phyloP scores from a whole-genome alignment of 495 filamentous ascomycete species.

The Platismatia glauca region DNA sequence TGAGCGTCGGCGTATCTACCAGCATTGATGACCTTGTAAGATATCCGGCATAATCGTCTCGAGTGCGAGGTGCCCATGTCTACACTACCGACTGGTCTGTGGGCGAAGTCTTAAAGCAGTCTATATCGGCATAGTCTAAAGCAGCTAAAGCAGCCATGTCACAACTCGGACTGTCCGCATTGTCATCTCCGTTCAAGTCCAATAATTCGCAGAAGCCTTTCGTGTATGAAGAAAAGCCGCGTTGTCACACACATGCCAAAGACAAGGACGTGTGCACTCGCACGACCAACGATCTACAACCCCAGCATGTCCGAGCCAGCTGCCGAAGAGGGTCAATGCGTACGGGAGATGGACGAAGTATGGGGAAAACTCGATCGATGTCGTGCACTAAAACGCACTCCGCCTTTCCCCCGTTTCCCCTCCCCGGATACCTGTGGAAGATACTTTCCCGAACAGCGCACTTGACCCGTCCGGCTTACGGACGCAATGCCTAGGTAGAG shows the following conservation, averaged over 20 bases:
- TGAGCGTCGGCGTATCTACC: slow-evolving; percentile 1
- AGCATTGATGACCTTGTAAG: slow-evolving; percentile 8
- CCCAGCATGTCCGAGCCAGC: no score
- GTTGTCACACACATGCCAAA: background rate
- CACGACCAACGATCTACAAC: no score
- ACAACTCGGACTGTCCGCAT: background rate
- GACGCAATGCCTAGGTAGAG: no score
- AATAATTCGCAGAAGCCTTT: background rate
- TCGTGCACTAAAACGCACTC: no score
- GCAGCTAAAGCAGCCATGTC: background rate
- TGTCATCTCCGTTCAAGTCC: background rate
- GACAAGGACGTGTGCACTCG: no score
- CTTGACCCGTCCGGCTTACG: no score
- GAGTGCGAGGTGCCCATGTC: slow-evolving; percentile 6
- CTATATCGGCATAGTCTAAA: background rate
- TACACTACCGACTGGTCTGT: slow-evolving; percentile 2
- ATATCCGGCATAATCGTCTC: background rate
- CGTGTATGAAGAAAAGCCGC: background rate
- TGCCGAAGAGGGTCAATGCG: no score
- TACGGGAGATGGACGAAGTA: no score
- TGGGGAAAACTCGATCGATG: no score
- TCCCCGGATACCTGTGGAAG: no score
- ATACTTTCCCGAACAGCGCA: no score
- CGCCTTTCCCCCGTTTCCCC: no score
- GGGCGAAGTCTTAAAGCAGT: background rate